These are phyloP conservation scores for Spatholobus suberectus DNA, from an alignment of 306 rosid genomes.

Conservation along the genomic window DNA sequence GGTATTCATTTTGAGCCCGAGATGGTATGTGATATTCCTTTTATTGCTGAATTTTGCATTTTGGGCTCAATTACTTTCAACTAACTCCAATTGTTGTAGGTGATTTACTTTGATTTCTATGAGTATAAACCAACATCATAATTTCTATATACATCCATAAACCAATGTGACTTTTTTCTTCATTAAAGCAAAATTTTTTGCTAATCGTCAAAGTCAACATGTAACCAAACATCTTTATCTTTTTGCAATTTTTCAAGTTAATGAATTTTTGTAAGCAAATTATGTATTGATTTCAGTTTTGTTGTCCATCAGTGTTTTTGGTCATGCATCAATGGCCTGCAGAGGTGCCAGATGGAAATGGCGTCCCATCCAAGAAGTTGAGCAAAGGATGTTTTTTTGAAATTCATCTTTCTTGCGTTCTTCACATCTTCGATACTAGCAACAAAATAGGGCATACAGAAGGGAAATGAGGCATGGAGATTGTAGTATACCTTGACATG, in stretches of 20 bases:
- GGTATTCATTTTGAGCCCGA: constrained; percentile 59
- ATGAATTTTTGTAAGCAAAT: not conserved
- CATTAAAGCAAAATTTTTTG: not conserved
- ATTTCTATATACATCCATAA: not conserved
- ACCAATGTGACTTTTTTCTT: not conserved
- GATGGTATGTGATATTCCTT: constrained; percentile 58
- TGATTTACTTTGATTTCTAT: not conserved
- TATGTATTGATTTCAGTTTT: constrained; percentile 15
- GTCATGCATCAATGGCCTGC: constrained; percentile 45
- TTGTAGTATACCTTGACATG: constrained; percentile 59
- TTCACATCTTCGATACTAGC: constrained; percentile 51
- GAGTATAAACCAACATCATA: not conserved
- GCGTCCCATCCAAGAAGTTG: not conserved
- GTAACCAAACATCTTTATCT: not conserved
- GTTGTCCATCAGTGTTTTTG: constrained; percentile 47
- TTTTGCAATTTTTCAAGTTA: not conserved
- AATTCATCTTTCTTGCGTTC: constrained; percentile 42
- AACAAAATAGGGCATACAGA: constrained; percentile 54
- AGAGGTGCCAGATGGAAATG: constrained; percentile 40
- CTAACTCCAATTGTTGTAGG: not conserved
- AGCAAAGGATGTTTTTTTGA: constrained; percentile 41
- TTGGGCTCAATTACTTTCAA: constrained; percentile 2
- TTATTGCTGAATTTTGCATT: constrained; percentile 11
- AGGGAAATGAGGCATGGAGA: constrained; percentile 39
- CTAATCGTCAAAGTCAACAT: not conserved